Conservation (phyloP, 169 alveolate species). For the Plasmodium chabaudi region DNA sequence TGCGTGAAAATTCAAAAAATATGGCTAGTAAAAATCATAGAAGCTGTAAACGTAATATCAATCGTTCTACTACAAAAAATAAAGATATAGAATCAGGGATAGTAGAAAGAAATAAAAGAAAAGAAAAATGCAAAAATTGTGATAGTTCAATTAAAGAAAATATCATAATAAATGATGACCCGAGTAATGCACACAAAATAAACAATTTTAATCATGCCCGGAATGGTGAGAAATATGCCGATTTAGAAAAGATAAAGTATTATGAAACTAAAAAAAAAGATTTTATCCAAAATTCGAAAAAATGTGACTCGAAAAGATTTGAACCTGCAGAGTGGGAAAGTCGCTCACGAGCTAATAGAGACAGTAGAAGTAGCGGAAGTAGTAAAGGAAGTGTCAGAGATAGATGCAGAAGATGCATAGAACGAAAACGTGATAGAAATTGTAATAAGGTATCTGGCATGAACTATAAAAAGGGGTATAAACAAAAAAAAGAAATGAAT, state of each 20-base stretch:
- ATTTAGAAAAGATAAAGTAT: neutral
- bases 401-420: neutral
- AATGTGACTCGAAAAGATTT: too few relatives aligned
- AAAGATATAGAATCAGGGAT: neutral
- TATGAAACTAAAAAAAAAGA: neutral
- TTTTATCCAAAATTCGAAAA: too few relatives aligned
- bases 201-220: neutral
- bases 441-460: neutral
- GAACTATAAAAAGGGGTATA: neutral
- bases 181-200: too few relatives aligned
- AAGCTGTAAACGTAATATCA: neutral
- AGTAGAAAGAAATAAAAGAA: neutral
- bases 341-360: neutral
- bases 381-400: neutral
- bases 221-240: neutral
- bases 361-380: neutral
- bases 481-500: neutral
- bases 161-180: too few relatives aligned
- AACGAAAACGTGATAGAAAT: neutral
- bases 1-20: neutral
- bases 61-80: neutral
- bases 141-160: too few relatives aligned
- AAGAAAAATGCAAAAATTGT: neutral
- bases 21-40: neutral
- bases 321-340: neutral